Percentiles rank a stretch among this genome's conserved stretches.
Evolutionary conservation across 129 eudicot species (phyloP).

Genomic region (Pulicaria dysenterica): DNA sequence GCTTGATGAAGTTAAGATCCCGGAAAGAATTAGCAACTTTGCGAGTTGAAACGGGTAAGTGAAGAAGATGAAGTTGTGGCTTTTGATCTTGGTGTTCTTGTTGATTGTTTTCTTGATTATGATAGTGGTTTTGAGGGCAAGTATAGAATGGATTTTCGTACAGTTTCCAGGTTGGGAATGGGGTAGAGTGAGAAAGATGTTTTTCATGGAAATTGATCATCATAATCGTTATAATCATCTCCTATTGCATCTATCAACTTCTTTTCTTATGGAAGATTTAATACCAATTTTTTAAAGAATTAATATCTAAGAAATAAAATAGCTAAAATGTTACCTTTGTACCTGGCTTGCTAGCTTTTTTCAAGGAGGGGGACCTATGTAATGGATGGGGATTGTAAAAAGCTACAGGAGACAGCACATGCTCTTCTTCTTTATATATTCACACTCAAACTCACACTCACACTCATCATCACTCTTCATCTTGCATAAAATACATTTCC

Average conservation of each 20-base stretch:
- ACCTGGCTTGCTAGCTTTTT: constrained; percentile 39
- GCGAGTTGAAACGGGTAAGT: constrained; percentile 60
- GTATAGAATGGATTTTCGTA: constrained; percentile 83
- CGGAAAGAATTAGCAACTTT: constrained; percentile 74
- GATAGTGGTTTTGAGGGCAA: constrained; percentile 36
- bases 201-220: constrained; percentile 46
- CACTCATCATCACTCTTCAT: constrained; percentile 34
- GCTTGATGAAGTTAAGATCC: constrained; percentile 73
- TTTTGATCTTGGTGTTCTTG: constrained; percentile 18
- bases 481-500: not conserved
- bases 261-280: constrained; percentile 33
- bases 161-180: constrained; percentile 82
- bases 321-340: constrained; percentile 38
- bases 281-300: constrained; percentile 11
- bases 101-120: constrained; percentile 24
- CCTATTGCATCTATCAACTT: constrained; percentile 48
- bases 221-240: constrained; percentile 58
- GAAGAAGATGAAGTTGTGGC: constrained; percentile 62
- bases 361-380: constrained; percentile 33
- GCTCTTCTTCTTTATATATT: constrained; percentile 41
- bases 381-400: constrained; percentile 42
- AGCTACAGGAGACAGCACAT: constrained; percentile 53
- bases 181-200: constrained; percentile 39
- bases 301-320: not conserved
- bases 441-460: constrained; percentile 20